Evolutionary conservation across 2,329 filamentous ascomycete species (phyloP).

Genomic region (Orbilia ellipsospora): DNA sequence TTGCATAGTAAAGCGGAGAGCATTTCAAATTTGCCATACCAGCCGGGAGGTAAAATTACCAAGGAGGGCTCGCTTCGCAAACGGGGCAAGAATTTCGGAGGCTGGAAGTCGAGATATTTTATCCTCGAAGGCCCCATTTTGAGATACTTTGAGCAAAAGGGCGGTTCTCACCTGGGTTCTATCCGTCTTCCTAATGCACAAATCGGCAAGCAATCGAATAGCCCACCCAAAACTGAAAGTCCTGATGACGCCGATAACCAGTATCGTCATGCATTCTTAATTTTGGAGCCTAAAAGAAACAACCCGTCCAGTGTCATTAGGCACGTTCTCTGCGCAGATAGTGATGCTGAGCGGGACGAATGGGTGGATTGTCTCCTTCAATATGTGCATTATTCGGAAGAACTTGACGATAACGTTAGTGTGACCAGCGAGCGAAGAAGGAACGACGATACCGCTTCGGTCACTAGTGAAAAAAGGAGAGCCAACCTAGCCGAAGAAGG

Average conservation of each 20-base stretch:
- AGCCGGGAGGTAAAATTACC: constrained; percentile 62
- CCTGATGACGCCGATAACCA: constrained; percentile 88
- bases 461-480: constrained; percentile 65
- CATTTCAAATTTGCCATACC: constrained; percentile 61
- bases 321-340: constrained; percentile 95
- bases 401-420: constrained; percentile 66
- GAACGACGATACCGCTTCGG: constrained; percentile 62
- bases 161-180: constrained; percentile 88
- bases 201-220: constrained; percentile 84
- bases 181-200: constrained; percentile 92
- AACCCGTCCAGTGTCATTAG: constrained; percentile 88
- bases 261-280: constrained; percentile 94
- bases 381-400: constrained; percentile 82
- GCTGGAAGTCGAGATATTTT: constrained; percentile 88
- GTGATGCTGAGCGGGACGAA: constrained; percentile 86
- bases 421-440: constrained; percentile 47
- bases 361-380: constrained; percentile 92
- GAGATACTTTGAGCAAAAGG: constrained; percentile 91
- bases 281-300: constrained; percentile 95
- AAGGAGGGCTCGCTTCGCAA: constrained; percentile 88
- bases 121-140: constrained; percentile 76
- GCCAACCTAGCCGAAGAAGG: constrained; percentile 61
- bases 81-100: constrained; percentile 96
- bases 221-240: constrained; percentile 60
- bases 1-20: constrained; percentile 62